Base-by-base conservation (phyloP, 352 stramenopile genomes). In the Phytopythium helicoides region DNA sequence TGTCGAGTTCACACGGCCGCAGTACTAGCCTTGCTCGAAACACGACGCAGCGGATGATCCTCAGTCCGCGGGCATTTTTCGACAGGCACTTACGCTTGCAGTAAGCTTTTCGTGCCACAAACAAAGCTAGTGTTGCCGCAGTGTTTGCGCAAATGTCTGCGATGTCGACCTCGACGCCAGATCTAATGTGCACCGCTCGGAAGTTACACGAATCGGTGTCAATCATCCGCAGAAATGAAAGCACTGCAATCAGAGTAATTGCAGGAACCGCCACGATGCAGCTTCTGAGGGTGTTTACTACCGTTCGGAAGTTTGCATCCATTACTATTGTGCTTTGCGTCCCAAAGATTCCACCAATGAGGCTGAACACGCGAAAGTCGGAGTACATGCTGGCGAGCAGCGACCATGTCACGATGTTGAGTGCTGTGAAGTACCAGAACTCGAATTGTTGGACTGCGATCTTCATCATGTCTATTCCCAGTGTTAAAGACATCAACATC, bases 81-180 rank as follows among this genome's bases (percentile, higher is more conserved):
- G 46, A 28, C 12, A 80, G 50, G 31, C 76, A 21, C 14, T 73
- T 68, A 7, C 60, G 56, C 18, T 71, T 68, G 22, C 50, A 62
- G 56, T 71, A 76, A 3, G 60, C 44, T 21, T 64, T 63, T 14
- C 60, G 66, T 31, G 57, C 54, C 8, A 77, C 54, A 26, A 77
- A 77, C 21, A 71, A 39, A 10, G 64, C 53, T 6, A 81, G 66
- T 23, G 67, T 81, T 33, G 68, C 31, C 11, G 64, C 52, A 7
- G 67, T 66, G 46, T 77, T 81, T 31, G 56, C 47, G n/a, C 73
- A 81, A n/a, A 81, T 45, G 25, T 72, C 71, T 8, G 74, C 21
- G 40, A 77, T 40, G 14, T 52, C 38, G 3, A 77, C 38, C 3
- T 54, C 56, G 38, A 73, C 56, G 23, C 69, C 51, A 9, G 44